Conservation (phyloP, 1,284 basidiomycete species). For the Trichosporon sp. region DNA sequence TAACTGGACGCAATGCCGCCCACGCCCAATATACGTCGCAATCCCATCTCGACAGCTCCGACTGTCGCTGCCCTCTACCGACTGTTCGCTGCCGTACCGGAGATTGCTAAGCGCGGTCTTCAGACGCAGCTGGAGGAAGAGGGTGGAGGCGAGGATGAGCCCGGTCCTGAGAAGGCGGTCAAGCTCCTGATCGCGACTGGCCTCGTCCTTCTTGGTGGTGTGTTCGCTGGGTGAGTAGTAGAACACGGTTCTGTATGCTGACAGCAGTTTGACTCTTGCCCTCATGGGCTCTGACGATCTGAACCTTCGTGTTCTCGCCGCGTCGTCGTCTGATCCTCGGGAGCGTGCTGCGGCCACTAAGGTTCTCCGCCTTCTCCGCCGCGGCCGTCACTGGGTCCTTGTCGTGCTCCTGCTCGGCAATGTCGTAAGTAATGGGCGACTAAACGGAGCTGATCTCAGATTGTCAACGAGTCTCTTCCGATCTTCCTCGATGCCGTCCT, state of each 20-base stretch:
- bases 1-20: neutral
- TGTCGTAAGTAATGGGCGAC: constrained; percentile 64
- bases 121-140: constrained; percentile 2
- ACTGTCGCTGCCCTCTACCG: constrained; percentile 48
- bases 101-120: constrained; percentile 22
- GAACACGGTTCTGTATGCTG: neutral
- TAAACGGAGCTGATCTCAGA: constrained; percentile 55
- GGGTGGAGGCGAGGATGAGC: constrained; percentile 45
- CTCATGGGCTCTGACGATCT: constrained; percentile 94
- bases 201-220: constrained; percentile 76
- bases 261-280: constrained; percentile 71
- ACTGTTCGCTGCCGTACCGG: constrained; percentile 42
- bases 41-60: constrained; percentile 32
- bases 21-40: constrained; percentile 8
- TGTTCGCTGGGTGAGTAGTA: constrained; percentile 75
- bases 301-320: constrained; percentile 80
- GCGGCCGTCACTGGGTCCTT: constrained; percentile 91
- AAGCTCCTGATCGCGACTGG: constrained; percentile 68
- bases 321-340: constrained; percentile 71
- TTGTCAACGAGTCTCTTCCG: constrained; percentile 87
- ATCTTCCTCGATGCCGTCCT: constrained; percentile 86
- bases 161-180: constrained; percentile 62
- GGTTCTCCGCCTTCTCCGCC: constrained; percentile 74
- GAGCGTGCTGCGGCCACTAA: constrained; percentile 72
- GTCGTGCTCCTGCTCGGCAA: constrained; percentile 83